Evolutionary conservation across 257 asterid species (phyloP).

Genomic region (Solanum chilense): DNA sequence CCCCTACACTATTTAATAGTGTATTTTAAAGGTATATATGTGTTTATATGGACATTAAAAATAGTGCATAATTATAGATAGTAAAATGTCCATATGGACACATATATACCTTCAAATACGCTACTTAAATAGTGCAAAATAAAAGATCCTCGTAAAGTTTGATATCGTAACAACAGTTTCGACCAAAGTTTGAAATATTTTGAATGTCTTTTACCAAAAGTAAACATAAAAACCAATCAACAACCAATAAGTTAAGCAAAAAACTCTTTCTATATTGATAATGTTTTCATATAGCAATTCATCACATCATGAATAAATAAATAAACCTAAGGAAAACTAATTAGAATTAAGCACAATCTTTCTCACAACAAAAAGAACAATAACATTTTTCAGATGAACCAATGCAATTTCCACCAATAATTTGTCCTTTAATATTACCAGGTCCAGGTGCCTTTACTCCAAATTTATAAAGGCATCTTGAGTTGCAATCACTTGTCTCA

Average conservation of each 20-base stretch:
- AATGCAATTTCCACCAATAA: not conserved
- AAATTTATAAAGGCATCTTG: not conserved
- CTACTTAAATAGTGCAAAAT: accelerated
- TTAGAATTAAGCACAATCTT: not conserved
- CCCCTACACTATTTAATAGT: too few relatives aligned
- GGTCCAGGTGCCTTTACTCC: not conserved
- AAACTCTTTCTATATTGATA: not conserved
- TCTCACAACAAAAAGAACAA: not conserved
- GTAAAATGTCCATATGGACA: too few relatives aligned
- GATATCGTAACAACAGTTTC: too few relatives aligned
- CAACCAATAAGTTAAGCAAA: too few relatives aligned
- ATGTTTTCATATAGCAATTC: not conserved
- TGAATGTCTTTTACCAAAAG: not conserved
- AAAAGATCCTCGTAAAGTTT: too few relatives aligned
- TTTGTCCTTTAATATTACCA: not conserved
- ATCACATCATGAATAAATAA: not conserved
- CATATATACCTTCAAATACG: too few relatives aligned
- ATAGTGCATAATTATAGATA: too few relatives aligned
- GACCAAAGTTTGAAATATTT: too few relatives aligned
- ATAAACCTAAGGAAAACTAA: too few relatives aligned
- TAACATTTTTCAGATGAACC: not conserved
- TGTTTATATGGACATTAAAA: too few relatives aligned
- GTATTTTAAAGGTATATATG: too few relatives aligned
- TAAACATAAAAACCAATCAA: too few relatives aligned
- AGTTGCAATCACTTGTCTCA: not conserved